Base-by-base conservation (phyloP, 768 basidiomycete species). In the Butyriboletus loyo region DNA sequence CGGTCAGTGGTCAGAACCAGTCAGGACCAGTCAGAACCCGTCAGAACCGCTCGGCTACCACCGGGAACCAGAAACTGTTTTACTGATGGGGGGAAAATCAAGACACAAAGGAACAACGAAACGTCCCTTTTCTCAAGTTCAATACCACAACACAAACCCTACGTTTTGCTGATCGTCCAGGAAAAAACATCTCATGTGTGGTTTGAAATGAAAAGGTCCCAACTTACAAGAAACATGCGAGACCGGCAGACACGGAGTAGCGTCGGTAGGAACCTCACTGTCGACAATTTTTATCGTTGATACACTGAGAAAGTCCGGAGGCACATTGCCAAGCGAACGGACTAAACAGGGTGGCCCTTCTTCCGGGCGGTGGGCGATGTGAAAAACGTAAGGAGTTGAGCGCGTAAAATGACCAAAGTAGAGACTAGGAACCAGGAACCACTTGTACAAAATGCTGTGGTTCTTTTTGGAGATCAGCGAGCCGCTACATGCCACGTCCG, bases 401-500 rank as follows among this genome's bases (percentile, higher is more conserved):
- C 21, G 5, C 25, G 9, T 22, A 30, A 14, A 17, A 10, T 17
- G 22, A 41, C 19, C 34, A 46, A 34, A 41, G 17, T 25, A 32
- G 30, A n/a, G 3, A 15, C 32, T 47, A 54, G 25, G 42, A 30
- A 22, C 31, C 46, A 44, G 54, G 30, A 32, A 50, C 24, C 38
- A 31, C 28, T 24, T 19, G 34, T 35, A 34, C 24, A 34, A 48
- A 9, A 41, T n/a, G 22, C 4, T 31, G 14, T 19, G 1, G 17
- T 39, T 45, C 30, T 30, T 32, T 40, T 37, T 44, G 28, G 27
- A 30, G 19, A 6, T 42, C 39, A 32, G 34, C n/a, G 44, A 22
- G 21, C 17, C 37, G 35, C 24, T 22, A 37, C 27, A 43, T 50
- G 31, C 67, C 67, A 69, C 19, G 66, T 72, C 50, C 73, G 68